Percentiles rank a stretch among this genome's conserved stretches.
Conservation (phyloP, 2,329 filamentous ascomycete species). For the Trichoderma harzianum region DNA sequence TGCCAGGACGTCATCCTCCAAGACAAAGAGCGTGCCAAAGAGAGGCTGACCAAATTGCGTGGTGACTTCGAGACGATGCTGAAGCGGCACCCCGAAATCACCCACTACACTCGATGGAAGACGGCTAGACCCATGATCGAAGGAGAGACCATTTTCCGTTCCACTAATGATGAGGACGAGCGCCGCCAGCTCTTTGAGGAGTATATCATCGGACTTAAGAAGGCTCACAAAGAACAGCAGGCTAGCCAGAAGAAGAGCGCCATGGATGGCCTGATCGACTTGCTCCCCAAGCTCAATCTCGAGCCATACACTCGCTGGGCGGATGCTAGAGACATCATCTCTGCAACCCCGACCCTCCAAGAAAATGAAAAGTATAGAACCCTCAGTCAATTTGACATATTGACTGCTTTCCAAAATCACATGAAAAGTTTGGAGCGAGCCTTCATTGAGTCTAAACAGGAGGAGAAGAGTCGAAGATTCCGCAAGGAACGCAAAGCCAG, state of each 20-base stretch:
- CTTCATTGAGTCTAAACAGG: constrained; percentile 87
- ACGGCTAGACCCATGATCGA: constrained; percentile 92
- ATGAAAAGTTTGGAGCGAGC: constrained; percentile 88
- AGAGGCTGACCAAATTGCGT: constrained; percentile 85
- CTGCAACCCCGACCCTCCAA: constrained; percentile 72
- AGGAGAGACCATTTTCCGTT: constrained; percentile 91
- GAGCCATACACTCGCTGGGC: constrained; percentile 95
- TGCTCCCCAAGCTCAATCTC: constrained; percentile 76
- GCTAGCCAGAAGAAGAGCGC: constrained; percentile 70
- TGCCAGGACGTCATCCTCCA: constrained; percentile 83
- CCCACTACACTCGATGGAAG: constrained; percentile 95
- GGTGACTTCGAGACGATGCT: constrained; percentile 96
- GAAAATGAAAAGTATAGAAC: constrained; percentile 80
- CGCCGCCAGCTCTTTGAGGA: constrained; percentile 89
- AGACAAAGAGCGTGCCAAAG: constrained; percentile 92
- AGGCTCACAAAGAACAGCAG: constrained; percentile 73
- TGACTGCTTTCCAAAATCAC: constrained; percentile 91
- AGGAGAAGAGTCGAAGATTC: constrained; percentile 76
- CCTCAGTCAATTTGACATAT: constrained; percentile 82
- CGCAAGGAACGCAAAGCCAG: constrained; percentile 82
- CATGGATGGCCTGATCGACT: constrained; percentile 74
- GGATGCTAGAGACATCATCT: constrained; percentile 79
- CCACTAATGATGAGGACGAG: constrained; percentile 82
- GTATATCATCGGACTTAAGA: constrained; percentile 82
- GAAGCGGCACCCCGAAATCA: constrained; percentile 93